Percentiles rank a stretch among this genome's conserved stretches.
These are phyloP conservation scores for Podospora anserina DNA, from an alignment of 495 filamentous ascomycete genomes.

Conservation along the genomic window DNA sequence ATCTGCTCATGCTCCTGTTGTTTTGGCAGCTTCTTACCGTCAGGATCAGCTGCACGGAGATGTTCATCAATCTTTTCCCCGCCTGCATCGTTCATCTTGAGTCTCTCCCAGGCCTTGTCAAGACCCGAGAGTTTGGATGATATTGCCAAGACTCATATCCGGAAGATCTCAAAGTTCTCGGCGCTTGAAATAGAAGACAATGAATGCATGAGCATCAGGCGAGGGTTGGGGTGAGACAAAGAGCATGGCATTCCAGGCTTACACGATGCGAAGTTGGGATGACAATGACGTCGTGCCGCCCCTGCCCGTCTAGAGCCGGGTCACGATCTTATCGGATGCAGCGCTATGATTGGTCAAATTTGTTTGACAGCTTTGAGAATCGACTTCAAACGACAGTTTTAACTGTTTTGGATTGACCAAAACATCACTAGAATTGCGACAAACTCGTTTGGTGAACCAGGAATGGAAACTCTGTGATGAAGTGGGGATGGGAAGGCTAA, in stretches of 20 bases:
- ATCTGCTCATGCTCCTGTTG: slow-evolving; percentile 30
- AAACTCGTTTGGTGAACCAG: not conserved
- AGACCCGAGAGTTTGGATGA: no score
- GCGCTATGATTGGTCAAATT: not conserved
- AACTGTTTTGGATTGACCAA: not conserved
- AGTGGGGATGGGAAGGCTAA: not conserved
- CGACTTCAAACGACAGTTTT: not conserved
- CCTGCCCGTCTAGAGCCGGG: not conserved
- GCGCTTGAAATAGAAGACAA: no score
- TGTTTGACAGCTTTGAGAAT: not conserved
- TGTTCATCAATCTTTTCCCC: slow-evolving; percentile 29
- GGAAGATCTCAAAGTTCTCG: not conserved
- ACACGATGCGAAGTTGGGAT: not conserved
- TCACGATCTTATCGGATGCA: not conserved
- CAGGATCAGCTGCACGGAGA: slow-evolving; percentile 17
- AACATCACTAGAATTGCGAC: not conserved
- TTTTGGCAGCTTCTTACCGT: slow-evolving; percentile 20
- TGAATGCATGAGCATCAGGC: not conserved
- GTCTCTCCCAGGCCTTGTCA: not conserved
- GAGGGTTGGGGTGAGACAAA: not conserved
- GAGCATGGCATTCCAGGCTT: not conserved
- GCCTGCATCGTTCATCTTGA: slow-evolving; percentile 32
- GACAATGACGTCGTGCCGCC: not conserved
- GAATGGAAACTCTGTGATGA: not conserved
- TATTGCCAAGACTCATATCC: slow-evolving; percentile 3